phyloP scores from a whole-genome alignment of 495 filamentous ascomycete genomes.

The Trichoderma asperelloides region DNA sequence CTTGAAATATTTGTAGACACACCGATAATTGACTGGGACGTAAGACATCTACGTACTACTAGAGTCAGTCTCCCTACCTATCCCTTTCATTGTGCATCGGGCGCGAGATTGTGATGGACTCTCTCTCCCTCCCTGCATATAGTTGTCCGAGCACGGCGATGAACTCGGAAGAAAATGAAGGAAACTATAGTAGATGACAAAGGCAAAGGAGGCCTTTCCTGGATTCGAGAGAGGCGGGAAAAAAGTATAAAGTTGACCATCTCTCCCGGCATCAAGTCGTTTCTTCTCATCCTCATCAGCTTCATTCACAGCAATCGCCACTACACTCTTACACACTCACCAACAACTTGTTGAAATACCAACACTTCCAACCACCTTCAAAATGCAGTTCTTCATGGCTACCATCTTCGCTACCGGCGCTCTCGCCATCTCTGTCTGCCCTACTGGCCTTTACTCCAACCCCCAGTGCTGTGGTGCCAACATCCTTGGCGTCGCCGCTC shows the following conservation, averaged over 20 bases:
- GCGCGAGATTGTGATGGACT: not conserved
- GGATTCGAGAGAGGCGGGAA: not conserved
- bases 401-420: slow-evolving; percentile 3
- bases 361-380: not conserved
- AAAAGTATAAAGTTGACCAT: not conserved
- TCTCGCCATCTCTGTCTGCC: not conserved
- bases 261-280: not conserved
- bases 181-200: not conserved
- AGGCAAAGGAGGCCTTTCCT: not conserved
- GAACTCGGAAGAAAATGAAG: not conserved
- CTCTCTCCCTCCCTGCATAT: not conserved
- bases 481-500: not conserved
- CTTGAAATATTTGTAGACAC: too few species aligned
- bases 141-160: not conserved
- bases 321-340: not conserved
- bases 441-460: not conserved
- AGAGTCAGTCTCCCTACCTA: not conserved
- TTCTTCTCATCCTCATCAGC: not conserved
- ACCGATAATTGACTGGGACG: not conserved
- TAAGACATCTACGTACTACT: not conserved
- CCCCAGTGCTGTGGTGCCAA: not conserved
- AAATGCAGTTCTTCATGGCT: slow-evolving; percentile 2
- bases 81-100: not conserved
- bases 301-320: not conserved
- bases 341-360: not conserved